Base-by-base conservation (phyloP, 139 green algal genomes). In the Chloropicon primus region DNA sequence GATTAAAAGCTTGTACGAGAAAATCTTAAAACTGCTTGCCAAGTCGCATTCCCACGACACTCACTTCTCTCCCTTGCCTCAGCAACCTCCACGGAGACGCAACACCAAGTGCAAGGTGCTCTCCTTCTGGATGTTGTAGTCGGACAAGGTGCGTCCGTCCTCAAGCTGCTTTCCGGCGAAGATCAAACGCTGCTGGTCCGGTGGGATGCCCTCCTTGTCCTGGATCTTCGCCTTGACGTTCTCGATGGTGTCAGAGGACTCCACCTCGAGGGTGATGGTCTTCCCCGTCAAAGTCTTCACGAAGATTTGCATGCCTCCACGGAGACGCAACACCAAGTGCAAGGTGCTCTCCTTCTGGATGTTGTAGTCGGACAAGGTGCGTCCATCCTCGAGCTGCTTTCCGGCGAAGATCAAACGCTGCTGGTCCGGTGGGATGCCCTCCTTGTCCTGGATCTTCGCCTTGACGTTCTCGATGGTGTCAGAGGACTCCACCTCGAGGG, bases 341-440 rank as follows among this genome's bases (percentile, higher is more conserved):
- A 98, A 90, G 1, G 94, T 98, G 27, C 91, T 97, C 88, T 98
- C 90, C 90, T 94, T 93, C 87, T 94, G 89, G 86, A 97, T 97
- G 89, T 97, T 96, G 87, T 96, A 97, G 82, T 97, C 93, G 0
- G 93, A 90, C 71, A 97, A 85, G 0, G 93, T 97, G 76, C 91
- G 88, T 28, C 92, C 92, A 74, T 97, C 92, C 86, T 96, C 91
- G 76, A 97, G 90, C 91, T 97, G 93, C 90, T 97, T 97, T 85
- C 92, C 92, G 21, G 92, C 92, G 77, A 96, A 97, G 80, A 97
- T 96, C 29, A 97, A 88, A 41, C 93, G 90, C 89, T 97, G 93
- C 89, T 97, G 91, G 84, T 96, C 89, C 23, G 93, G 90, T 0
- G 93, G 93, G 79, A 97, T 97, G 29, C 91, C 75, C 72, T 89